Conservation (phyloP, 176 grass and related monocot species). For the Zoysia pacifica region DNA sequence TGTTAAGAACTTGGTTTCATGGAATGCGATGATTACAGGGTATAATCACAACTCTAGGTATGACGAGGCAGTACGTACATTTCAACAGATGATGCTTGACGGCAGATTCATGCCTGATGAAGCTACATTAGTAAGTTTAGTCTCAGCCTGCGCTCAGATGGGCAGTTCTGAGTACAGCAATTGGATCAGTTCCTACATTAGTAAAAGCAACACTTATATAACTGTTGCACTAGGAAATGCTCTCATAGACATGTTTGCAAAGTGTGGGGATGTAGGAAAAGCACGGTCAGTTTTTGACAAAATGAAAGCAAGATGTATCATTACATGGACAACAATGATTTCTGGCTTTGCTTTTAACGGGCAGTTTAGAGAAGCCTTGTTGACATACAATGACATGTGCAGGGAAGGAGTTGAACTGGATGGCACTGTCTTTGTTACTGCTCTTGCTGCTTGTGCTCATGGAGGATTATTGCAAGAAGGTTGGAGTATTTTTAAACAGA, state of each 20-base stretch:
- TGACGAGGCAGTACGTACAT: constrained; percentile 42
- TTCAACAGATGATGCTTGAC: constrained; percentile 54
- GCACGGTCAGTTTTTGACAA: constrained; percentile 36
- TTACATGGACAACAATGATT: constrained; percentile 69
- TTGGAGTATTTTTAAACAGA: constrained; percentile 48
- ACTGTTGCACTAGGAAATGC: constrained; percentile 54
- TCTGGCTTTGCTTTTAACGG: constrained; percentile 61
- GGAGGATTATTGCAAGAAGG: constrained; percentile 58
- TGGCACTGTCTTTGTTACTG: constrained; percentile 43
- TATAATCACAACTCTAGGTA: constrained; percentile 58
- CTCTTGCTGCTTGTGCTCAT: constrained; percentile 53
- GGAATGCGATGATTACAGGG: constrained; percentile 47
- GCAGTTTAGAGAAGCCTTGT: constrained; percentile 38
- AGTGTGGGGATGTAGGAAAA: constrained; percentile 53
- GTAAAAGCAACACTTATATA: constrained; percentile 32
- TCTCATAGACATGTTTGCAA: constrained; percentile 60
- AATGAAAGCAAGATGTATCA: constrained; percentile 44
- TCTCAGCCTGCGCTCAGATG: constrained; percentile 45
- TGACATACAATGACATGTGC: constrained; percentile 43
- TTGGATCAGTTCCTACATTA: constrained; percentile 54
- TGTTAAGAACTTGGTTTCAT: constrained; percentile 47
- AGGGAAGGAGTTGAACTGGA: constrained; percentile 44
- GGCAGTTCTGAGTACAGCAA: constrained; percentile 50
- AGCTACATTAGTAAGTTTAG: constrained; percentile 48
- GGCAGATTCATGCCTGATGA: constrained; percentile 45